Conservation (phyloP, 2,329 filamentous ascomycete species). For the Emericellopsis cladophorae region DNA sequence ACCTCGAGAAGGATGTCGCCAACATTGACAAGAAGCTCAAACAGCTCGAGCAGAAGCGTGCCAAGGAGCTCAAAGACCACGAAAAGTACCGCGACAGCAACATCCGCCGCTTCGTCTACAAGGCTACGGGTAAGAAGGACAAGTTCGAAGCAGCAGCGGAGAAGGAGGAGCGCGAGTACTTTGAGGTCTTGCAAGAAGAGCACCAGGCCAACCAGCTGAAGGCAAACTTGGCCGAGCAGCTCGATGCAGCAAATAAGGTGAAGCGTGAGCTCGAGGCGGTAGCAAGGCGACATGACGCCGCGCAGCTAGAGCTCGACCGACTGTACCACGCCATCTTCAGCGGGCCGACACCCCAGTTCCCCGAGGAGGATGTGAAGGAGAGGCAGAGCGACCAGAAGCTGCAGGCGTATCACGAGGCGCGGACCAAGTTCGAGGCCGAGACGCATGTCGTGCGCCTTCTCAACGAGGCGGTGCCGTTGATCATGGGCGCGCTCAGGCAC, state of each 20-base stretch:
- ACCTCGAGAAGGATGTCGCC: background rate
- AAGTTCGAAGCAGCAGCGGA: slow-evolving; percentile 27
- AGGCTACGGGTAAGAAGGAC: slow-evolving; percentile 24
- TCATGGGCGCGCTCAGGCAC: slow-evolving; percentile 26
- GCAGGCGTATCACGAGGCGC: slow-evolving; percentile 22
- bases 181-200: slow-evolving; percentile 35
- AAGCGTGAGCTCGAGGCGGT: slow-evolving; percentile 20
- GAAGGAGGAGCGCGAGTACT: slow-evolving; percentile 37
- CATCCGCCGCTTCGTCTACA: background rate
- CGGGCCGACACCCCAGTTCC: slow-evolving; percentile 37
- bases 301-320: slow-evolving; percentile 32
- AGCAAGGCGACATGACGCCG: slow-evolving; percentile 19
- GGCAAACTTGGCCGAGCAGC: slow-evolving; percentile 23
- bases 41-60: slow-evolving; percentile 18
- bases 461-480: slow-evolving; percentile 10
- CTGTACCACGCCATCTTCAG: slow-evolving; percentile 35
- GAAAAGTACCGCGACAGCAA: slow-evolving; percentile 30
- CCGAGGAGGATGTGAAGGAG: slow-evolving; percentile 38
- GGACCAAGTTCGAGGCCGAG: slow-evolving; percentile 23
- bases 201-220: slow-evolving; percentile 29
- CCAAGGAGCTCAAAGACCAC: slow-evolving; percentile 36
- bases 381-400: slow-evolving; percentile 17
- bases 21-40: background rate
- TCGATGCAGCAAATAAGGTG: slow-evolving; percentile 23
- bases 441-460: slow-evolving; percentile 26